These are phyloP conservation scores for Xylaria castorea DNA, from an alignment of 495 filamentous ascomycete genomes.

Conservation along the genomic window DNA sequence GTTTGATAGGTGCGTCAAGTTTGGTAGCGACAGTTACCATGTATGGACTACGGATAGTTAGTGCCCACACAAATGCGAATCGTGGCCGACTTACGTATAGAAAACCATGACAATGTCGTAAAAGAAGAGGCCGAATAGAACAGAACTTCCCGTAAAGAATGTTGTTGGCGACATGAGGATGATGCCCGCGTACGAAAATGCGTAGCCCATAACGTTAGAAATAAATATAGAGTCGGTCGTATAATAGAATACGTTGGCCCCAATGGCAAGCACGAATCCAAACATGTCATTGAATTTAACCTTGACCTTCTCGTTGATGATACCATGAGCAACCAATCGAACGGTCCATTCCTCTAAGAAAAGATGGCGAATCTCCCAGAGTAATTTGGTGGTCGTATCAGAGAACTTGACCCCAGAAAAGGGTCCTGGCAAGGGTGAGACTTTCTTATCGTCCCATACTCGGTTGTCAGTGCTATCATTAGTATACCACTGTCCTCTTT, in stretches of 20 bases:
- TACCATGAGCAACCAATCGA: slow-evolving; percentile 48
- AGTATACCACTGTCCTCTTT: slow-evolving; percentile 34
- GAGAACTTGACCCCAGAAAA: slow-evolving; percentile 44
- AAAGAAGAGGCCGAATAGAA: slow-evolving; percentile 81
- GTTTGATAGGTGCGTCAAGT: slow-evolving; percentile 91
- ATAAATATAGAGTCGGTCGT: slow-evolving; percentile 72
- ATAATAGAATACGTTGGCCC: slow-evolving; percentile 71
- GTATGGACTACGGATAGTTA: slow-evolving; percentile 61
- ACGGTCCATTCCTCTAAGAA: slow-evolving; percentile 57
- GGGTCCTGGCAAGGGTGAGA: slow-evolving; percentile 52
- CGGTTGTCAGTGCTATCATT: slow-evolving; percentile 25
- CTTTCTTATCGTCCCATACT: slow-evolving; percentile 44
- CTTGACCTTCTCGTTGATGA: slow-evolving; percentile 42
- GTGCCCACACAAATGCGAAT: not conserved
- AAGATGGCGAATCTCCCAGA: slow-evolving; percentile 56
- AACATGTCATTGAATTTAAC: slow-evolving; percentile 54
- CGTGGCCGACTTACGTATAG: slow-evolving; percentile 69
- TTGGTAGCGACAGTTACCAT: slow-evolving; percentile 96
- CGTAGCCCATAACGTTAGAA: slow-evolving; percentile 87
- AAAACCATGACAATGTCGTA: slow-evolving; percentile 99
- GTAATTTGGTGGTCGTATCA: slow-evolving; percentile 25
- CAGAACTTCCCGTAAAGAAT: slow-evolving; percentile 79
- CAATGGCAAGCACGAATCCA: slow-evolving; percentile 65
- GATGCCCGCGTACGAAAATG: slow-evolving; percentile 81
- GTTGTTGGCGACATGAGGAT: slow-evolving; percentile 90